Conservation (phyloP, 2,329 filamentous ascomycete species). For the Claviceps lovelessii region DNA sequence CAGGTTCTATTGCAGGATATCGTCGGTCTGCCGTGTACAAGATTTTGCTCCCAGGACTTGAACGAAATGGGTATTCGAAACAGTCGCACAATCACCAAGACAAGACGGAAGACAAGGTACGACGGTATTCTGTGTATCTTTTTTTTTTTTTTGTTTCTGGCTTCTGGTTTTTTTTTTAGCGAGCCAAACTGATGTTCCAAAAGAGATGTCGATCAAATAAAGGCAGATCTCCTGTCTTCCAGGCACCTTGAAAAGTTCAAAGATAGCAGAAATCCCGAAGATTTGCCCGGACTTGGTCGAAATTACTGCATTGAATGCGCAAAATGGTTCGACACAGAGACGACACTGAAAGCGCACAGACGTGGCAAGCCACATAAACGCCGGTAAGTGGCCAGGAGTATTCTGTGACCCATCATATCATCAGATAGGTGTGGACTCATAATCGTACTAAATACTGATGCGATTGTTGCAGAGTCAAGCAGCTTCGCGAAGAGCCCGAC, state of each 20-base stretch:
- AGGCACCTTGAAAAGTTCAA: conserved; percentile 72
- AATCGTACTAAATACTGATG: not conserved
- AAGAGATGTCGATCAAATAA: conserved; percentile 86
- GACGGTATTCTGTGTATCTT: conserved; percentile 6
- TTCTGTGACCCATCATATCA: not conserved
- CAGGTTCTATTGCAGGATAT: not conserved
- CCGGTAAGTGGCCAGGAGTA: conserved; percentile 30
- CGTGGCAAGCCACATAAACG: conserved; percentile 90
- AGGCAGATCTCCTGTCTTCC: conserved; percentile 63
- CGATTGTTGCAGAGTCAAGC: conserved; percentile 48
- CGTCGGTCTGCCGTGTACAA: not conserved
- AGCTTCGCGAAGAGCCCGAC: conserved; percentile 72
- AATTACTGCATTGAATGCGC: conserved; percentile 88
- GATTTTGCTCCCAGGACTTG: not conserved
- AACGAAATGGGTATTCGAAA: conserved; percentile 50
- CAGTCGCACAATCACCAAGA: conserved; percentile 58
- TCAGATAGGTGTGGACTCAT: not conserved
- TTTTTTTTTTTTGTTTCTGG: not conserved
- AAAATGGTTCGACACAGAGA: conserved; percentile 86
- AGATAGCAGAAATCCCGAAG: conserved; percentile 64
- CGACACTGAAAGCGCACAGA: conserved; percentile 58
- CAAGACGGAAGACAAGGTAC: conserved; percentile 55
- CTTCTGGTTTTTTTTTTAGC: not conserved
- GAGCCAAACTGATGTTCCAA: not conserved
- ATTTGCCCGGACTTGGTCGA: conserved; percentile 72